A percentile compares a stretch with the other conserved stretches of the same genome.
Conservation (phyloP, 169 alveolate genomes). For the Hammondia hammondi region DNA sequence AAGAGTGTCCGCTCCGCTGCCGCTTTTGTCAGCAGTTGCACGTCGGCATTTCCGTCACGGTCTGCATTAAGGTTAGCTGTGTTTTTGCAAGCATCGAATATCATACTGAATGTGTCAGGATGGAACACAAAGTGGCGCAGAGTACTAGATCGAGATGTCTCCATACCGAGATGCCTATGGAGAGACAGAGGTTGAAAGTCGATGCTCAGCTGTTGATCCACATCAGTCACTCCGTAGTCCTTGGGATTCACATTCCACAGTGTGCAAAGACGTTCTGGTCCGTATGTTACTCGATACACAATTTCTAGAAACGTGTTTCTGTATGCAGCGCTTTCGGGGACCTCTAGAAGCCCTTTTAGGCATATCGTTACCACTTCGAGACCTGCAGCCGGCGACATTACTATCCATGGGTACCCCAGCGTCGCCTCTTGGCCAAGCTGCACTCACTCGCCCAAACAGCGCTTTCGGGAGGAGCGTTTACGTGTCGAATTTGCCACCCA, state of each 20-base stretch:
- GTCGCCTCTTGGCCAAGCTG: background rate
- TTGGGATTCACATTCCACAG: background rate
- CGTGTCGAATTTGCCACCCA: constrained; percentile 50
- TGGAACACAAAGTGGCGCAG: no score
- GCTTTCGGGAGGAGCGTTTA: constrained; percentile 55
- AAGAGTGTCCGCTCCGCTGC: constrained; percentile 60
- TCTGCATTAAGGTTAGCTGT: constrained; percentile 47
- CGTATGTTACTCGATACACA: background rate
- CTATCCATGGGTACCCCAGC: background rate
- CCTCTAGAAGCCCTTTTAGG: constrained; percentile 44
- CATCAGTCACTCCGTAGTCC: background rate
- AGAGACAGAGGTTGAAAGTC: no score
- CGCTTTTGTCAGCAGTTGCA: constrained; percentile 55
- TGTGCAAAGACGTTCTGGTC: background rate
- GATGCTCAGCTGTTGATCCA: background rate
- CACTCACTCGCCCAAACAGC: constrained; percentile 41
- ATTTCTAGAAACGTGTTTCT: background rate
- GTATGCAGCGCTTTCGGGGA: constrained; percentile 49
- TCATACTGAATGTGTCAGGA: no score
- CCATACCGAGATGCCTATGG: no score
- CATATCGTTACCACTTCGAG: constrained; percentile 29
- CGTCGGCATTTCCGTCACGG: constrained; percentile 54
- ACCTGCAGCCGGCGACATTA: constrained; percentile 5
- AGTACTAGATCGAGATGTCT: no score
- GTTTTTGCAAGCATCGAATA: no score